These are phyloP conservation scores for Geotrichum europaeum DNA, from an alignment of 1,139 yeast species.

Conservation along the genomic window DNA sequence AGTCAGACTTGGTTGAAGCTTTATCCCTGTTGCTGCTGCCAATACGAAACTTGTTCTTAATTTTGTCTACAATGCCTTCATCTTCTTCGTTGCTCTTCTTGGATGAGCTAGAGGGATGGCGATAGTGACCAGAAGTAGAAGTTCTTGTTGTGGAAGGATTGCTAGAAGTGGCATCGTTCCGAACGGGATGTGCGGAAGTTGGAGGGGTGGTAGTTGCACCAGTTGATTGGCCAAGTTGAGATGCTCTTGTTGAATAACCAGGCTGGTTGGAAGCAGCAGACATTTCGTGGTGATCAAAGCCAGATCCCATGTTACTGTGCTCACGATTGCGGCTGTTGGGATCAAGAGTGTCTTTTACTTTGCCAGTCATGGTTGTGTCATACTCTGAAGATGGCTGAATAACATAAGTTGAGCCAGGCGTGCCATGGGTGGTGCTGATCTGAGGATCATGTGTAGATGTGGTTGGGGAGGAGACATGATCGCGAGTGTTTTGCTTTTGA, in stretches of 20 bases:
- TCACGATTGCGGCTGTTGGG: conserved; percentile 5
- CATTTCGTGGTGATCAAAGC: neutral
- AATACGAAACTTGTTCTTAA: conserved; percentile 17
- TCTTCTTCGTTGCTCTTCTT: neutral
- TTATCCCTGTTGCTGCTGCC: conserved; percentile 5
- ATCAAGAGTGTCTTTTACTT: conserved; percentile 2
- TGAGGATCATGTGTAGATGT: neutral
- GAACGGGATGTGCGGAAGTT: neutral
- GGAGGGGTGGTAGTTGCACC: conserved; percentile 6
- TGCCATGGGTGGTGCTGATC: neutral
- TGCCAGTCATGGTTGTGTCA: conserved; percentile 8
- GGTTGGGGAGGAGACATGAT: neutral
- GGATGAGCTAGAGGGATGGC: neutral
- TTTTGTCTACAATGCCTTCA: conserved; percentile 10
- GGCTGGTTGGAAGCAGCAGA: neutral
- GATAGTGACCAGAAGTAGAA: neutral
- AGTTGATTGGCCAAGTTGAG: neutral
- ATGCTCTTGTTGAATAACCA: neutral
- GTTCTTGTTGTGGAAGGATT: neutral
- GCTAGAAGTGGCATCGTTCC: neutral
- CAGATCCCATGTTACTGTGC: neutral
- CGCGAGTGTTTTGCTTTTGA: too few species aligned
- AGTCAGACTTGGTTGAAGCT: neutral
- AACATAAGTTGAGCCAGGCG: neutral
- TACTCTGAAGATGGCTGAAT: conserved; percentile 1